Evolutionary conservation across 2,329 filamentous ascomycete species (phyloP).

Genomic region (Clonostachys sp.): DNA sequence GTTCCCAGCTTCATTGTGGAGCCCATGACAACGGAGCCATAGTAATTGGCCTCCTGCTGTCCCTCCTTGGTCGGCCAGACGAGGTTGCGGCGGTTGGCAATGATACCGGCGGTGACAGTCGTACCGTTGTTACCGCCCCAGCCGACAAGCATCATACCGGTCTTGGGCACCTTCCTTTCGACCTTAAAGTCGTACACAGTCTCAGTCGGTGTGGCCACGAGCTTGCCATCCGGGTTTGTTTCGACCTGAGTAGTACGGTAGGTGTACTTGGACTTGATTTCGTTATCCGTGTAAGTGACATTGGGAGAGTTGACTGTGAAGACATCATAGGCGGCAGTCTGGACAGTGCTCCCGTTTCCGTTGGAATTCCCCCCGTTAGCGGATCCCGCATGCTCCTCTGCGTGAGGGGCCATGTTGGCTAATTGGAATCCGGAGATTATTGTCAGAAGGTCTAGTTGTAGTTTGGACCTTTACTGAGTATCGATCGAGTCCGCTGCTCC

Average conservation of each 20-base stretch:
- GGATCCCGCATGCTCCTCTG: conserved; percentile 51
- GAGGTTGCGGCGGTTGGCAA: conserved; percentile 86
- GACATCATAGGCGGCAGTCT: conserved; percentile 51
- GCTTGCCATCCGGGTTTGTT: conserved; percentile 67
- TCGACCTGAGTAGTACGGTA: conserved; percentile 90
- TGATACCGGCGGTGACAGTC: conserved; percentile 93
- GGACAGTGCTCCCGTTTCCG: conserved; percentile 15
- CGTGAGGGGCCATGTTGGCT: conserved; percentile 84
- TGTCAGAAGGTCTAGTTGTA: conserved; percentile 11
- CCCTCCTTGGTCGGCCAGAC: conserved; percentile 94
- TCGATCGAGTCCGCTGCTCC: conserved; percentile 68
- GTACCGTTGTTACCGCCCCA: conserved; percentile 98
- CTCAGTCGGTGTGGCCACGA: conserved; percentile 80
- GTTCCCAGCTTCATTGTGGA: conserved; percentile 96
- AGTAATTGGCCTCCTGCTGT: conserved; percentile 85
- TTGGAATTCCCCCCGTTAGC: conserved; percentile 54
- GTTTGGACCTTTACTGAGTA: conserved; percentile 45
- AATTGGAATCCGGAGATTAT: too few species aligned
- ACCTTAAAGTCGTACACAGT: conserved; percentile 97
- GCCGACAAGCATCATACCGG: conserved; percentile 95
- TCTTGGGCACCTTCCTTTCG: conserved; percentile 86
- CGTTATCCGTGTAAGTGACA: conserved; percentile 80
- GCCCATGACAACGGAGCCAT: conserved; percentile 94
- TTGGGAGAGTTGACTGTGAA: conserved; percentile 92
- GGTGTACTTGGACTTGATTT: conserved; percentile 91